A percentile compares a stretch with the other conserved stretches of the same genome.
These are phyloP conservation scores for Wolfiporia cocos DNA, from an alignment of 1,284 basidiomycete genomes.

Conservation along the genomic window DNA sequence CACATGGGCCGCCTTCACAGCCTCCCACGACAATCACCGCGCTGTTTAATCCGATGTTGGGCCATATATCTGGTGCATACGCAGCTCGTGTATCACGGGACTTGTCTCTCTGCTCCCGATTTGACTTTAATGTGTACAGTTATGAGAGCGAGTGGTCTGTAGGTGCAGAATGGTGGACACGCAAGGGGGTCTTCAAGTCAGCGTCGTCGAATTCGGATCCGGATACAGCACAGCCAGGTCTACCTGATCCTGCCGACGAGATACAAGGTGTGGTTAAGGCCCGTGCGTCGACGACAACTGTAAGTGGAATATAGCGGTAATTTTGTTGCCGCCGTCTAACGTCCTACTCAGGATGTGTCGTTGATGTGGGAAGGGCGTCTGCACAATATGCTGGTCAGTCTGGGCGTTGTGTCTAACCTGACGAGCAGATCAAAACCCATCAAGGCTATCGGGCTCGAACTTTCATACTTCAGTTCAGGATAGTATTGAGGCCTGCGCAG, in stretches of 20 bases:
- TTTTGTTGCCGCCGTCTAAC: too few relatives aligned
- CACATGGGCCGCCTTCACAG: conserved; percentile 41
- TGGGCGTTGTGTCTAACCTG: conserved; percentile 87
- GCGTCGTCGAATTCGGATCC: conserved; percentile 1
- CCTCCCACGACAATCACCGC: conserved; percentile 93
- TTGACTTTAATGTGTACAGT: conserved; percentile 96
- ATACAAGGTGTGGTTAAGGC: conserved; percentile 86
- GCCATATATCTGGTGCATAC: conserved; percentile 89
- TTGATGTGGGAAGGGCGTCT: conserved; percentile 94
- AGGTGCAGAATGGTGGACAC: conserved; percentile 92
- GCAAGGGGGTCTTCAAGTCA: conserved; percentile 15
- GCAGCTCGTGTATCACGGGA: conserved; percentile 84
- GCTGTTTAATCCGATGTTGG: conserved; percentile 95
- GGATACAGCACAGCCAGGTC: conserved; percentile 4
- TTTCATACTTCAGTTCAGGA: conserved; percentile 86
- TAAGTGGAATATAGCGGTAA: conserved; percentile 31
- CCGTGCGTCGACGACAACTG: conserved; percentile 82
- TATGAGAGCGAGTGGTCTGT: conserved; percentile 95
- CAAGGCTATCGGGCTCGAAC: conserved; percentile 81
- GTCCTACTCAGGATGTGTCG: conserved; percentile 86
- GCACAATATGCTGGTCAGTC: conserved; percentile 81
- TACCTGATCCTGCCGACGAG: conserved; percentile 30
- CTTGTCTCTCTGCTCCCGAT: conserved; percentile 85
- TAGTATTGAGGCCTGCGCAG: too few relatives aligned
- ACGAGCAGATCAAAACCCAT: conserved; percentile 81